Conservation (phyloP, 257 asterid species). For the Solanum verrucosum region DNA sequence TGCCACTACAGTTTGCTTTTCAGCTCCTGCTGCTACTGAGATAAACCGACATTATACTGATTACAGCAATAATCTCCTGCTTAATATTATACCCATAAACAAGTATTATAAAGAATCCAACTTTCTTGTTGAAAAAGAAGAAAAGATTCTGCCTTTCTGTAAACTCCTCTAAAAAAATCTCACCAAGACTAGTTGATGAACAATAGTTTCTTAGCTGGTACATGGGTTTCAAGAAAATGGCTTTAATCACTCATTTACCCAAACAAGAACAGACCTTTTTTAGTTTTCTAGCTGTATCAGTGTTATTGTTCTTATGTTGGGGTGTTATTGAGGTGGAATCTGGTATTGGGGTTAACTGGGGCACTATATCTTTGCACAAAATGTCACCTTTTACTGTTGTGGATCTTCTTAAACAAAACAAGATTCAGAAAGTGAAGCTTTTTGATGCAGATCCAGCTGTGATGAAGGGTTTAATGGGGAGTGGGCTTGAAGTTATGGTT, state of each 20-base stretch:
- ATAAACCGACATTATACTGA: neutral
- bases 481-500: conserved; percentile 82
- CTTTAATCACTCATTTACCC: neutral
- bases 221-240: neutral
- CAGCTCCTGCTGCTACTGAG: neutral
- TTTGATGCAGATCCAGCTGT: conserved; percentile 71
- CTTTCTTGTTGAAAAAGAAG: neutral
- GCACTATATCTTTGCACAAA: conserved; percentile 63
- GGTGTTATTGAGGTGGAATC: conserved; percentile 39
- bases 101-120: neutral
- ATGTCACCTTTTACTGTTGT: conserved; percentile 68
- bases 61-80: neutral
- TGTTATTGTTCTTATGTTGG: neutral
- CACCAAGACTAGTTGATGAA: neutral
- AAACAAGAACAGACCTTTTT: neutral
- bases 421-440: conserved; percentile 67
- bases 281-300: neutral
- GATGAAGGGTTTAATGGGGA: conserved; percentile 59
- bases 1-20: neutral
- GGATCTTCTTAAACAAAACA: conserved; percentile 61
- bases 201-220: neutral
- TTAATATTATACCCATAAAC: neutral
- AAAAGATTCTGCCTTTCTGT: neutral
- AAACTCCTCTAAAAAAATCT: neutral
- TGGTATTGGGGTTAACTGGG: conserved; percentile 91